Conservation (phyloP, 805 yeast genomes). For the Cyberlindnera americana region DNA sequence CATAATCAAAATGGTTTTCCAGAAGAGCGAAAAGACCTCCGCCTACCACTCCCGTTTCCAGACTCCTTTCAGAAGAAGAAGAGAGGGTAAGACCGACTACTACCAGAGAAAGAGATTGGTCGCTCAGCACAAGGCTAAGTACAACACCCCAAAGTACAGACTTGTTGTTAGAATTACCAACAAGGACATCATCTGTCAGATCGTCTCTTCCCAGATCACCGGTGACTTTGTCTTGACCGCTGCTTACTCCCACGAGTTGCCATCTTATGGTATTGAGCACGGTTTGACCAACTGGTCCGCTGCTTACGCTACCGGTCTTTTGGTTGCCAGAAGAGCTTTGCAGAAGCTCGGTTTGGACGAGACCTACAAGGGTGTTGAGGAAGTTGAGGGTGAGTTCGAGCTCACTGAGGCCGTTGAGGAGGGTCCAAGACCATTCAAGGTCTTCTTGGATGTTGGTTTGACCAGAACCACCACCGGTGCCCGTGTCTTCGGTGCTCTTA, state of each 20-base stretch:
- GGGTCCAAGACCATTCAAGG: conserved; percentile 99
- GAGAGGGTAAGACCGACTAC: conserved; percentile 99
- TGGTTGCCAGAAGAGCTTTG: conserved; percentile 98
- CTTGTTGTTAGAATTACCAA: conserved; percentile 99
- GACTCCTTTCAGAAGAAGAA: conserved; percentile 99
- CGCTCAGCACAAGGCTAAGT: conserved; percentile 99
- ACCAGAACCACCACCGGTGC: conserved; percentile 99
- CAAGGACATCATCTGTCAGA: conserved; percentile 98
- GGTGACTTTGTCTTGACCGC: conserved; percentile 96
- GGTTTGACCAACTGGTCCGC: conserved; percentile 99
- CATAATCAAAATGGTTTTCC: conserved; percentile 65
- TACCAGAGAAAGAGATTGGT: conserved; percentile 99
- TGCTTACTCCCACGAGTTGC: conserved; percentile 98
- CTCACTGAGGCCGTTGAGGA: conserved; percentile 99
- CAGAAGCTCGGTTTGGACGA: conserved; percentile 97
- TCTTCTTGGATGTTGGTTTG: conserved; percentile 97
- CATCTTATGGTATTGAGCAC: conserved; percentile 94
- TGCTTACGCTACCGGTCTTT: conserved; percentile 98
- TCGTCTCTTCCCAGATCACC: conserved; percentile 91
- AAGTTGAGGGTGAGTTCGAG: conserved; percentile 98
- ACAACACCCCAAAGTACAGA: conserved; percentile 99
- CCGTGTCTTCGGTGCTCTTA: conserved; percentile 97
- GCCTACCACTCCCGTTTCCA: conserved; percentile 99
- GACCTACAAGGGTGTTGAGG: conserved; percentile 98
- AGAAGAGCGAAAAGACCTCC: conserved; percentile 64